phyloP scores from a whole-genome alignment of 1,284 basidiomycete species.

The Heliocybe sulcata region DNA sequence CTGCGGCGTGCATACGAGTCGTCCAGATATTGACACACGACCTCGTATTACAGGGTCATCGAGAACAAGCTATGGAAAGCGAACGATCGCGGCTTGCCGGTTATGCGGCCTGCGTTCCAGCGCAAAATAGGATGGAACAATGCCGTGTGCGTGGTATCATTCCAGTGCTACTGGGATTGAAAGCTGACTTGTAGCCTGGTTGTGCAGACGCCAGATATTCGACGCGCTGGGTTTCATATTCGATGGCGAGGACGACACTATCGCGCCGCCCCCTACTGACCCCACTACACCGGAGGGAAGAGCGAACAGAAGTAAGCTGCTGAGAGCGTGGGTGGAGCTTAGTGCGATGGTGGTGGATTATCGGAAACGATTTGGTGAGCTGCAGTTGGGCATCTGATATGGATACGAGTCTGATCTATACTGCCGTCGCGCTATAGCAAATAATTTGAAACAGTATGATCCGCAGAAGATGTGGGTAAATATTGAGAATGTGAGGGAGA shows the following conservation, averaged over 20 bases:
- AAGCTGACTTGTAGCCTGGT: not conserved
- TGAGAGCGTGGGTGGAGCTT: slow-evolving; percentile 73
- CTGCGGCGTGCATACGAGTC: not conserved
- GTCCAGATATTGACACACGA: not conserved
- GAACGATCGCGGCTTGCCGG: slow-evolving; percentile 49
- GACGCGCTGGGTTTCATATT: slow-evolving; percentile 49
- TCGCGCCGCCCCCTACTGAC: slow-evolving; percentile 52
- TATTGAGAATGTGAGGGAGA: slow-evolving; percentile 53
- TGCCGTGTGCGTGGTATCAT: slow-evolving; percentile 40
- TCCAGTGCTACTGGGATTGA: not conserved
- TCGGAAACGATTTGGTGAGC: slow-evolving; percentile 39
- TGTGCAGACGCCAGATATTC: slow-evolving; percentile 28
- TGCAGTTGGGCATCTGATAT: no score
- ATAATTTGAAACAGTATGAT: slow-evolving; percentile 32
- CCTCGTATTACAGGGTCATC: slow-evolving; percentile 41
- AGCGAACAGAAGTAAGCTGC: slow-evolving; percentile 47
- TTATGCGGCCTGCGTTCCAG: slow-evolving; percentile 47
- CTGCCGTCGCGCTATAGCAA: no score
- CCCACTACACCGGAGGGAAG: slow-evolving; percentile 34
- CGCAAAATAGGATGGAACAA: slow-evolving; percentile 60
- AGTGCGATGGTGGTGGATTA: slow-evolving; percentile 59
- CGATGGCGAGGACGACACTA: slow-evolving; percentile 25
- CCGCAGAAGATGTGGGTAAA: slow-evolving; percentile 37
- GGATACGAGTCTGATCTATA: no score
- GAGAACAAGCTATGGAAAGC: slow-evolving; percentile 70